Conservation (phyloP, 352 stramenopile genomes). For the Albugo laibachii region DNA sequence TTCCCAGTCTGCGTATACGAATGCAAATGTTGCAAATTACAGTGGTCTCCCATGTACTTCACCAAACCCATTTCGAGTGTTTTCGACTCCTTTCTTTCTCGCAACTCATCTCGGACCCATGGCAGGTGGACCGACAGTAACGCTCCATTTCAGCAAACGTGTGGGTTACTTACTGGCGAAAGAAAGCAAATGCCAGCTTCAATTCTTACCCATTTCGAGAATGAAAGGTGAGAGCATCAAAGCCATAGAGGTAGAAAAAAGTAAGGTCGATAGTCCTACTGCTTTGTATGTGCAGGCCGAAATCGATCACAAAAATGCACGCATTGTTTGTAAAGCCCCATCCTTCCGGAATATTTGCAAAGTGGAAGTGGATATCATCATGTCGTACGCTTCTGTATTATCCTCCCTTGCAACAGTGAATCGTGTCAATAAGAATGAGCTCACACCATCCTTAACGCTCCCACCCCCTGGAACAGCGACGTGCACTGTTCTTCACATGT, state of each 20-base stretch:
- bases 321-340: background rate
- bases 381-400: constrained; percentile 30
- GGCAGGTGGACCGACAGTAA: constrained; percentile 31
- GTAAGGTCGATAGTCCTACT: background rate
- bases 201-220: constrained; percentile 13
- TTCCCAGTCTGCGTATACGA: constrained; percentile 29
- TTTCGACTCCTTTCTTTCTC: constrained; percentile 33
- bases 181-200: constrained; percentile 32
- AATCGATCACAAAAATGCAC: background rate
- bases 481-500: constrained; percentile 9
- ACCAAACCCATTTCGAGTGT: constrained; percentile 35
- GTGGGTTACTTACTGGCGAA: constrained; percentile 24
- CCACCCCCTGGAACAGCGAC: constrained; percentile 2
- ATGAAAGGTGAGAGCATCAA: background rate
- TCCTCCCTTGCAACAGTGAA: constrained; percentile 19
- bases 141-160: constrained; percentile 28
- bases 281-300: no score
- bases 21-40: constrained; percentile 35
- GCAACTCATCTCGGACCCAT: constrained; percentile 38
- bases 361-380: constrained; percentile 34
- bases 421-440: background rate
- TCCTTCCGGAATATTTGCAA: constrained; percentile 11
- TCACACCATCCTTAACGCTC: constrained; percentile 12
- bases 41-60: constrained; percentile 31
- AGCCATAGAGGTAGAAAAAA: background rate